These are phyloP conservation scores for Lolium rigidum DNA, from an alignment of 176 grass and related monocot species.

Conservation along the genomic window DNA sequence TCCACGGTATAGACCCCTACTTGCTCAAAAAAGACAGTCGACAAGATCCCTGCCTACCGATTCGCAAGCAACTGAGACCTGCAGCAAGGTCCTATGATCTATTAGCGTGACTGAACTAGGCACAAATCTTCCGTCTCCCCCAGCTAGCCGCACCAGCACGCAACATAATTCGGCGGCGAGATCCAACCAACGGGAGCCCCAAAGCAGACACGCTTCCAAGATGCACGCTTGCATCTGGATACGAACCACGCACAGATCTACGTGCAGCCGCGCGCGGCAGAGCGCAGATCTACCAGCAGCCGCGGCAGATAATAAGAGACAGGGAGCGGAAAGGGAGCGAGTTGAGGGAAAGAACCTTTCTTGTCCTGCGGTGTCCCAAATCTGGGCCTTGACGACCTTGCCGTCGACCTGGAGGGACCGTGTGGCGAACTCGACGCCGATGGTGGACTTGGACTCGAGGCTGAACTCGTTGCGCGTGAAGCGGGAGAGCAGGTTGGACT, in stretches of 20 bases:
- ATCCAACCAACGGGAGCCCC: slow-evolving; percentile 17
- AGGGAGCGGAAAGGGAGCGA: not conserved
- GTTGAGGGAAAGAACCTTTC: slow-evolving; percentile 40
- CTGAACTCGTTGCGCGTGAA: slow-evolving; percentile 99
- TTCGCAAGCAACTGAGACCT: not conserved
- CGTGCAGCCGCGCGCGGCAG: not conserved
- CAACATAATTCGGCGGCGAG: slow-evolving; percentile 46
- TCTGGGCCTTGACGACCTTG: slow-evolving; percentile 96
- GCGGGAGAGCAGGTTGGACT: slow-evolving; percentile 94
- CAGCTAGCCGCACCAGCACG: not conserved
- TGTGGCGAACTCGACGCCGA: slow-evolving; percentile 97
- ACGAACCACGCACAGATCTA: slow-evolving; percentile 22
- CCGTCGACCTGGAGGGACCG: slow-evolving; percentile 73
- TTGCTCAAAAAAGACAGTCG: not conserved
- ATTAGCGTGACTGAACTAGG: not conserved
- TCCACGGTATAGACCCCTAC: not conserved
- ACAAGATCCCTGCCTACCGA: not conserved
- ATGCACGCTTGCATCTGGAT: not conserved
- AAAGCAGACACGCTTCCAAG: not conserved
- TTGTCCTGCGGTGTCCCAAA: slow-evolving; percentile 96
- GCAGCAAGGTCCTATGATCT: not conserved
- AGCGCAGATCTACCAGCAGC: slow-evolving; percentile 12
- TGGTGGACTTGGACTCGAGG: slow-evolving; percentile 99
- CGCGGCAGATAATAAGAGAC: not conserved
- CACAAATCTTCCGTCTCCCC: not conserved